A percentile compares a stretch with the other conserved stretches of the same genome.
Evolutionary conservation across 306 rosid species (phyloP).

Genomic region (Quercus parvula): DNA sequence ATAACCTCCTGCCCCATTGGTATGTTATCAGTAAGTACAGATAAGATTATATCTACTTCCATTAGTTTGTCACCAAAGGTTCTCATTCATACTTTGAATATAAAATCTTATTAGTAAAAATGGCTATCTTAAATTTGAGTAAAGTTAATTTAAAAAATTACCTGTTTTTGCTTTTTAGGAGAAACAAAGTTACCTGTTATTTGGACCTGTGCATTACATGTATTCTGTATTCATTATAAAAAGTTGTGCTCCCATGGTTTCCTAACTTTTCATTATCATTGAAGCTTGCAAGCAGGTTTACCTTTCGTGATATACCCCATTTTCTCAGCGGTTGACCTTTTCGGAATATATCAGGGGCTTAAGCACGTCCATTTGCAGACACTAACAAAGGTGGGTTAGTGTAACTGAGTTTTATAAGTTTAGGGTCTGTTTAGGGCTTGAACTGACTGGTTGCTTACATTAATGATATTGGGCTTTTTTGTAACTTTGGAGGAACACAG

Average conservation of each 20-base stretch:
- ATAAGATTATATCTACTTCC: not conserved
- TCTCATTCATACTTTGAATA: not conserved
- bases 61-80: not conserved
- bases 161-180: not conserved
- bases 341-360: conserved; percentile 83
- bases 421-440: conserved; percentile 17
- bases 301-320: conserved; percentile 68
- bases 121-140: not conserved
- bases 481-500: not conserved
- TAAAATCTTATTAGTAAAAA: not conserved
- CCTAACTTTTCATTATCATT: conserved; percentile 35
- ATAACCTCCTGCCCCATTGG: not conserved
- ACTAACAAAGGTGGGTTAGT: conserved; percentile 65
- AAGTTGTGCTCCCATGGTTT: conserved; percentile 3
- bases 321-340: conserved; percentile 76
- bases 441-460: not conserved
- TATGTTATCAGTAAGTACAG: not conserved
- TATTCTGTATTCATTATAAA: conserved; percentile 2
- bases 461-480: too few relatives aligned
- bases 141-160: not conserved
- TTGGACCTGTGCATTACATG: conserved; percentile 1
- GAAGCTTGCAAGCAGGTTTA: conserved; percentile 60
- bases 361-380: conserved; percentile 83
- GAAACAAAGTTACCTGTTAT: conserved; percentile 4
- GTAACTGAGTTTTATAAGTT: not conserved